Conservation (phyloP, 1,284 basidiomycete genomes). For the Tilletia caries region DNA sequence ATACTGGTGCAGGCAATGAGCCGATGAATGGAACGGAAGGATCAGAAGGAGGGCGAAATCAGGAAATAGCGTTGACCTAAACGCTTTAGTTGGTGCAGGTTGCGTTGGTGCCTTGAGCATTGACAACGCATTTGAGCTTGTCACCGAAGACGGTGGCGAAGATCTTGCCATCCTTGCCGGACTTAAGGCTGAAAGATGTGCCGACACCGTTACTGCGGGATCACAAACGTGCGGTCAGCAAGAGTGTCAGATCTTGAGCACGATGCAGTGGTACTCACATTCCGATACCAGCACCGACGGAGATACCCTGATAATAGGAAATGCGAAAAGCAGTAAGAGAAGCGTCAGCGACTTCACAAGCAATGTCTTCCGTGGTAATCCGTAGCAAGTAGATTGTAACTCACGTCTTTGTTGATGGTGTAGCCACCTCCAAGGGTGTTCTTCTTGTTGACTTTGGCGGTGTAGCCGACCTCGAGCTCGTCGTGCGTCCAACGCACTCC, state of each 20-base stretch:
- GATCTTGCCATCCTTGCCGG: neutral
- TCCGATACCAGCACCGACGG: constrained; percentile 2
- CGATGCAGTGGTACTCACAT: too few species aligned
- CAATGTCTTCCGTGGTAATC: too few species aligned
- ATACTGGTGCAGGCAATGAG: too few species aligned
- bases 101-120: neutral
- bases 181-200: neutral
- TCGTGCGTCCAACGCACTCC: neutral
- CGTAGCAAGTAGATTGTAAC: neutral
- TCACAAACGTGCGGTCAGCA: too few species aligned
- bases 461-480: neutral
- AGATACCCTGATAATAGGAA: neutral
- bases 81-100: constrained; percentile 1
- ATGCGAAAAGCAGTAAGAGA: too few species aligned
- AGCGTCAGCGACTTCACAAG: too few species aligned
- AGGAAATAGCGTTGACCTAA: too few species aligned
- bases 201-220: neutral
- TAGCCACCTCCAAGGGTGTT: neutral
- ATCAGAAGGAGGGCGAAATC: too few species aligned
- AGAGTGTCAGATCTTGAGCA: too few species aligned
- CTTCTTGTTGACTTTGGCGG: neutral
- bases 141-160: neutral
- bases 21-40: too few species aligned
- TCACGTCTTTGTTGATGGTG: constrained; percentile 1
- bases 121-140: neutral